A percentile compares a stretch with the other conserved stretches of the same genome.
Conservation (phyloP, 2,329 filamentous ascomycete genomes). For the Huntiella bhutanensis region DNA sequence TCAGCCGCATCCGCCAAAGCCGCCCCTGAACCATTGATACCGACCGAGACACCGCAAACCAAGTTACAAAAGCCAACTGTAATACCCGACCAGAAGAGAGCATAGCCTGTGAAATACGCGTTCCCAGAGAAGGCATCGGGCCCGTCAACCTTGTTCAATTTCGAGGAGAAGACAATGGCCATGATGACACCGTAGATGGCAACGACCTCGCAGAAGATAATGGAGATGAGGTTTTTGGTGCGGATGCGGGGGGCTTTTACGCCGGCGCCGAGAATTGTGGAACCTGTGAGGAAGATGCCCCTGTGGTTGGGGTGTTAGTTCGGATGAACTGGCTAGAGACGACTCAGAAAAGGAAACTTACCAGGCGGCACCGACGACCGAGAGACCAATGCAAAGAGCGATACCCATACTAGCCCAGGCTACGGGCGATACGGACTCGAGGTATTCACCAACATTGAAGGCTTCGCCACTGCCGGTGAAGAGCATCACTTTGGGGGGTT, state of each 20-base stretch:
- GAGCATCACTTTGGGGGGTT: constrained; percentile 60
- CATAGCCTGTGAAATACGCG: constrained; percentile 87
- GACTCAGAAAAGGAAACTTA: constrained; percentile 26
- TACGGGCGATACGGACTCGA: constrained; percentile 85
- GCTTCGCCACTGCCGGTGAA: constrained; percentile 90
- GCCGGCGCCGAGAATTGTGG: constrained; percentile 89
- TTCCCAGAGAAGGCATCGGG: constrained; percentile 51
- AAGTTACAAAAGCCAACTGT: constrained; percentile 93
- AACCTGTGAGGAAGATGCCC: constrained; percentile 98
- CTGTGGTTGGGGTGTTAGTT: constrained; percentile 26
- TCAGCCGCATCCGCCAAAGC: constrained; percentile 92
- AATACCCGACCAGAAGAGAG: constrained; percentile 86
- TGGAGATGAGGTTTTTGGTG: constrained; percentile 98
- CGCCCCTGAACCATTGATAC: constrained; percentile 94
- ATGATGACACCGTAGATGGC: constrained; percentile 99
- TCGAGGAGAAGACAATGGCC: constrained; percentile 93
- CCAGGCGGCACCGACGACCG: constrained; percentile 95
- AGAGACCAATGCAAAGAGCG: constrained; percentile 83
- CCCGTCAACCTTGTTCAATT: constrained; percentile 48
- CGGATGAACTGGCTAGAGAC: not conserved
- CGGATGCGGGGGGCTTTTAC: constrained; percentile 93
- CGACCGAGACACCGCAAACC: constrained; percentile 87
- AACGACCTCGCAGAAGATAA: constrained; percentile 99
- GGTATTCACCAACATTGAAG: constrained; percentile 92
- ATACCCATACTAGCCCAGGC: constrained; percentile 87